phyloP scores from a whole-genome alignment of 345 rosid species.

The Lepidium aucheri region DNA sequence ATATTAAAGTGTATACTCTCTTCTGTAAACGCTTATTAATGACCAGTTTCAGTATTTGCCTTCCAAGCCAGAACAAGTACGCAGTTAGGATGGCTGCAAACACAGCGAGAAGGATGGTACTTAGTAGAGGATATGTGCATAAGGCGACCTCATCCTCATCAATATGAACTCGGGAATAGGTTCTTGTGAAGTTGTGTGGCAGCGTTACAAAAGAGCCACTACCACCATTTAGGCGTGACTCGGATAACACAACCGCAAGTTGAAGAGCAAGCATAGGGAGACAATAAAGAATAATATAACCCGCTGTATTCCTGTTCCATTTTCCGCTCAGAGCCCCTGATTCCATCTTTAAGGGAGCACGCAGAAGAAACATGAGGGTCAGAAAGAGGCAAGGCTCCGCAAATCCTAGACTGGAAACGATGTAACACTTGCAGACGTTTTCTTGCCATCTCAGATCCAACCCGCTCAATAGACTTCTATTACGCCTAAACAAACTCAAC shows the following conservation, averaged over 20 bases:
- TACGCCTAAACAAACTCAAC: constrained; percentile 57
- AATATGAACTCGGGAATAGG: constrained; percentile 22
- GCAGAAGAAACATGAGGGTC: constrained; percentile 74
- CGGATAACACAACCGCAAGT: constrained; percentile 57
- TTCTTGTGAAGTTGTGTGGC: constrained; percentile 63
- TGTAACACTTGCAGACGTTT: constrained; percentile 77
- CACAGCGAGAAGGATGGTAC: constrained; percentile 78
- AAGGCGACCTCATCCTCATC: constrained; percentile 37
- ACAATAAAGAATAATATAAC: constrained; percentile 58
- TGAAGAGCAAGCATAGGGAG: constrained; percentile 83
- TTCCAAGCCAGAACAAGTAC: constrained; percentile 89
- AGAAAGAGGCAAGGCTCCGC: constrained; percentile 96
- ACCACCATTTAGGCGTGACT: constrained; percentile 50
- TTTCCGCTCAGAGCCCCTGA: constrained; percentile 55
- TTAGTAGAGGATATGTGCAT: constrained; percentile 86
- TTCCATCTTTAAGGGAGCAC: constrained; percentile 81
- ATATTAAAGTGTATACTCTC: constrained; percentile 75
- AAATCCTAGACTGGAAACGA: constrained; percentile 85
- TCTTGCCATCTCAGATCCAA: constrained; percentile 78
- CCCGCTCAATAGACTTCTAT: constrained; percentile 45
- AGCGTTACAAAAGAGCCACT: constrained; percentile 35
- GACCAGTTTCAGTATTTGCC: constrained; percentile 74
- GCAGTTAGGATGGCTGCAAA: constrained; percentile 54
- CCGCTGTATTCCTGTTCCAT: constrained; percentile 76
- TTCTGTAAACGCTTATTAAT: constrained; percentile 86